Evolutionary conservation across 2,329 filamentous ascomycete genomes (phyloP), one percentile per base, ranked within the genome.

Genomic region (Hypoxylon sp.): DNA sequence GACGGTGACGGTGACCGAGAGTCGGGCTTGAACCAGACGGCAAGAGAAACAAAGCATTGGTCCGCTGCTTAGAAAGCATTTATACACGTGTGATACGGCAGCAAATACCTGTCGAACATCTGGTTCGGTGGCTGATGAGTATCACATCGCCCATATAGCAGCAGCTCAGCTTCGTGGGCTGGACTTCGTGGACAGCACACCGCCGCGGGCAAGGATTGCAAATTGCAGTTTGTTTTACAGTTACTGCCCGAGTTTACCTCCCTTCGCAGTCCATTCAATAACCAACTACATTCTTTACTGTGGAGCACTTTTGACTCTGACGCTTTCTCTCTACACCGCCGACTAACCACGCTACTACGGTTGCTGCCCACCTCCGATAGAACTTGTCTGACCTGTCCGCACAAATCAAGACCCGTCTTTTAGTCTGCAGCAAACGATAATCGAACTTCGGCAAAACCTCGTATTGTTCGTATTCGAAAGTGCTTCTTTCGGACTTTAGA

Each of bases 201-300:
- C 59, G 53, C 60, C 53, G 53, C 46, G 51, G 24, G 22, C 17
- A 41, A 30, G 48, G 37, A 37, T 39, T 60, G 53, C 59, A 64
- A 61, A 60, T 58, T 59, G 32, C 61, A 61, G 57, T 58, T 7
- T 59, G 44, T 43, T 57, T 39, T 26, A 55, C 43, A 56, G 55
- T 55, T 56, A 46, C 39, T 53, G 22, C 52, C 37, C 53, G 55
- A 58, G 20, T 24, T 41, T 44, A 47, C 60, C 19, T 30, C 47
- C 34, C 30, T 32, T 50, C 53, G n/a, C 37, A 41, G 20, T 19
- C 37, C 37, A 20, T 41, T 26, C 24, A 32, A 28, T 28, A 28
- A 19, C 28, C 26, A 49, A 26, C 46, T 39, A 44, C 50, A 52
- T 52, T 26, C 32, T n/a, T 43, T 44, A 39, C 50, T 43, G 50